Conservation (phyloP, 345 rosid species). For the Noccaea caerulescens region DNA sequence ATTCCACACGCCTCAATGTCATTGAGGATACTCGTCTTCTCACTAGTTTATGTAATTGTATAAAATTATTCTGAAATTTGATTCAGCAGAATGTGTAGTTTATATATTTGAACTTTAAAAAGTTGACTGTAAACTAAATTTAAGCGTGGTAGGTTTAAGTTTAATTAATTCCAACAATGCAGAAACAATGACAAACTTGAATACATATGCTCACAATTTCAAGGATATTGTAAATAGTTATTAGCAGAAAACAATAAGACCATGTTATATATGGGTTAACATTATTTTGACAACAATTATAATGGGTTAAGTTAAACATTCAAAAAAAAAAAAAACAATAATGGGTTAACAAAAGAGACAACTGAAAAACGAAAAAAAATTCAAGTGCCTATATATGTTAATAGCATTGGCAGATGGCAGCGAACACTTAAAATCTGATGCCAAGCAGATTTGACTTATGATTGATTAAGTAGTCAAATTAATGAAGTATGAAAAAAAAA, state of each 20-base stretch:
- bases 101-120: background rate
- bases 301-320: background rate
- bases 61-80: background rate
- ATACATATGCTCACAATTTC: too few relatives aligned
- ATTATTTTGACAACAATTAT: too few relatives aligned
- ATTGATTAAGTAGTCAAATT: constrained; percentile 27
- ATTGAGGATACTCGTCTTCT: constrained; percentile 18
- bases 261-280: background rate
- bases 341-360: background rate
- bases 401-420: constrained; percentile 37
- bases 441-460: constrained; percentile 34
- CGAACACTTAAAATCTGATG: constrained; percentile 26
- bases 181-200: background rate
- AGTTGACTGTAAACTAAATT: constrained; percentile 12
- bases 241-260: background rate
- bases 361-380: background rate
- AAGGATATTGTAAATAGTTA: background rate
- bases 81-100: constrained; percentile 19
- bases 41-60: constrained; percentile 12
- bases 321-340: too few relatives aligned
- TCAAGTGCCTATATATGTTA: constrained; percentile 10
- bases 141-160: background rate
- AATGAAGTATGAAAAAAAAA: constrained; percentile 10
- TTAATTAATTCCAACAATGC: background rate
- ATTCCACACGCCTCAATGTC: constrained; percentile 48